phyloP scores from a whole-genome alignment of 2,329 filamentous ascomycete genomes.

The Phaeophleospora eucalypticola region DNA sequence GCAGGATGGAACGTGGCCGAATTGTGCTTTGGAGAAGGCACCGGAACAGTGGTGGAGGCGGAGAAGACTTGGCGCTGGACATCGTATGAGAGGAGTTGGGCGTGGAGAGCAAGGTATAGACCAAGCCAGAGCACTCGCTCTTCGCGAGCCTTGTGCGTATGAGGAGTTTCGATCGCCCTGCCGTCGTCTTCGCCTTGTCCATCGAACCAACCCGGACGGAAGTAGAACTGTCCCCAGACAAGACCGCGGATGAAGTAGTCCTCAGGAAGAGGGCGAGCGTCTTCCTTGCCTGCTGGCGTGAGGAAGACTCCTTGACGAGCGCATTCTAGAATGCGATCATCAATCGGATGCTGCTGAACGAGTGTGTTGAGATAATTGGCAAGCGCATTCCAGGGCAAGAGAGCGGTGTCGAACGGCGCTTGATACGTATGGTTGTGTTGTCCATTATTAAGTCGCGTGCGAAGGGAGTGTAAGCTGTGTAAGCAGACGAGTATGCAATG shows the following conservation, averaged over 20 bases:
- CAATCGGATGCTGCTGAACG: conserved; percentile 32
- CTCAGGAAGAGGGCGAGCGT: conserved; percentile 59
- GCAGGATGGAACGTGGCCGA: conserved; percentile 1
- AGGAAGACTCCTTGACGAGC: conserved; percentile 36
- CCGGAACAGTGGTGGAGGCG: conserved; percentile 1
- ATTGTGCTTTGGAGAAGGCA: background rate
- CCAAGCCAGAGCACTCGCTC: conserved; percentile 28
- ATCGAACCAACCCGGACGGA: conserved; percentile 58
- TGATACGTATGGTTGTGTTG: conserved; percentile 28
- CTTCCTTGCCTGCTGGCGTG: conserved; percentile 38
- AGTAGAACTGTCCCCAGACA: conserved; percentile 57
- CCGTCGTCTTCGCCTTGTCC: conserved; percentile 63
- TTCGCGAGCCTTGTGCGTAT: conserved; percentile 13
- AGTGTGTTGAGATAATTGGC: conserved; percentile 53
- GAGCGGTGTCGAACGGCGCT: conserved; percentile 25
- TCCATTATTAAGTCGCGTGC: conserved; percentile 8
- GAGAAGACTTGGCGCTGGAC: conserved; percentile 17
- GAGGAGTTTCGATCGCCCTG: conserved; percentile 17
- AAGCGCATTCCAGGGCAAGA: conserved; percentile 54
- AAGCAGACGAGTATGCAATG: conserved; percentile 62
- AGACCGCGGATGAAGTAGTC: conserved; percentile 65
- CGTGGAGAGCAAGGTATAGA: conserved; percentile 26
- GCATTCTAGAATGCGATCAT: conserved; percentile 36
- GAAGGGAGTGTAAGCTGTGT: conserved; percentile 27
- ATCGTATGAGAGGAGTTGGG: conserved; percentile 20